phyloP scores from a whole-genome alignment of 495 filamentous ascomycete genomes.

The Penicillium silybi region DNA sequence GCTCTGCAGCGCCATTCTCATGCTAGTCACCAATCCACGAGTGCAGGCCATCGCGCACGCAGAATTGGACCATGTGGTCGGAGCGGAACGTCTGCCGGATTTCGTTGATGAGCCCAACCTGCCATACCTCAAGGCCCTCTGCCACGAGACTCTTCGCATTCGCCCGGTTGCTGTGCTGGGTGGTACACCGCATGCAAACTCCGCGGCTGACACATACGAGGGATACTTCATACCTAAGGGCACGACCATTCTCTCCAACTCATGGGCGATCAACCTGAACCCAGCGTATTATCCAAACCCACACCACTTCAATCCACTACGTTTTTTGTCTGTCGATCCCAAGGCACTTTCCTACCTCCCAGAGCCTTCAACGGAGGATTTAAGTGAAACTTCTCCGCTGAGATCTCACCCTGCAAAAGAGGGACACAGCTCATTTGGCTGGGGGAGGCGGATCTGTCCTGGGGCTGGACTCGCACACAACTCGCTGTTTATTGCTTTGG shows the following conservation, averaged over 20 bases:
- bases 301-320: slow-evolving; percentile 36
- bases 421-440: slow-evolving; percentile 20
- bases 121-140: slow-evolving; percentile 32
- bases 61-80: slow-evolving; percentile 33
- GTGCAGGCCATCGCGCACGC: slow-evolving; percentile 45
- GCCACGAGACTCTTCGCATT: slow-evolving; percentile 35
- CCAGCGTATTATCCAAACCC: slow-evolving; percentile 38
- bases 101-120: slow-evolving; percentile 18
- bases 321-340: slow-evolving; percentile 29
- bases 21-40: slow-evolving; percentile 44
- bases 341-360: slow-evolving; percentile 8
- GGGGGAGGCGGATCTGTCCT: slow-evolving; percentile 23
- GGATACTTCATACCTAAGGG: slow-evolving; percentile 46
- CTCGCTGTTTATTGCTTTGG: slow-evolving; percentile 44
- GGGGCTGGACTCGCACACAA: slow-evolving; percentile 52
- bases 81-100: slow-evolving; percentile 7
- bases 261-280: slow-evolving; percentile 44
- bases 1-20: slow-evolving; percentile 57
- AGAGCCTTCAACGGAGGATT: background rate
- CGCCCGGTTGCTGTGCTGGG: slow-evolving; percentile 32
- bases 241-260: slow-evolving; percentile 40
- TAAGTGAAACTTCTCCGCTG: slow-evolving; percentile 3
- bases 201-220: slow-evolving; percentile 48
- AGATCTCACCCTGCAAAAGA: slow-evolving; percentile 13
- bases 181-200: slow-evolving; percentile 51